Evolutionary conservation across 1,284 basidiomycete species (phyloP), one percentile per base, ranked within the genome.

Genomic region (Takashimella tepidaria): DNA sequence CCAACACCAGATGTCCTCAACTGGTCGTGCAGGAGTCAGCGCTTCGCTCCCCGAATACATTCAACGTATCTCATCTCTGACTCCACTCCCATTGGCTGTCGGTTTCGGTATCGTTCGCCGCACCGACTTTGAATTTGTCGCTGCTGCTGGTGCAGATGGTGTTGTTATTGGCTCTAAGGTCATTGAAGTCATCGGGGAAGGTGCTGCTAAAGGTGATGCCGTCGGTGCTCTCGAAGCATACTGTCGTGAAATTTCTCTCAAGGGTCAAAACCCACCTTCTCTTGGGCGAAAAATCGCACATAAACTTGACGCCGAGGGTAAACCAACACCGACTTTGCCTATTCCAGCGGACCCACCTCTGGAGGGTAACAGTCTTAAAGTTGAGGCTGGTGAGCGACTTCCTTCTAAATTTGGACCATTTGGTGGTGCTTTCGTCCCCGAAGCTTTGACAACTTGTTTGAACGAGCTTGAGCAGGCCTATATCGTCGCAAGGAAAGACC

Each of bases 1-100:
- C n/a, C n/a, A n/a, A n/a, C n/a, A n/a, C 12, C 63, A 96, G 89
- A 98, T 98, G 92, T 95, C 95, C 24, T 95, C 90, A 1, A 98
- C 95, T 1, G 96, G 95, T 41, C 88, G 90, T 1, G 84, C 84
- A 22, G 77, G 80, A 40, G 83, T 84, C 11, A 80, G 78, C 67
- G 79, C 73, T 41, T 83, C 82, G 13, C 83, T 96, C 5, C 89
- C 90, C 1, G 83, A 87, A 57, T 85, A 92, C 56, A 82, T 92
- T 49, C 73, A 81, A 25, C 83, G 87, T 21, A 83, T 92, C 45
- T 84, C 84, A 51, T 77, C 84, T 67, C 84, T 84, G 72, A 84
- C 89, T 47, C 78, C 80, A 20, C 84, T 88, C 25, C 92, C 95
- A 16, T 81, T 98, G 49, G 93, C 92, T 8, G 95, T 98, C 60